Conservation (phyloP, 1,139 yeast species). For the Pichia kudriavzevii region DNA sequence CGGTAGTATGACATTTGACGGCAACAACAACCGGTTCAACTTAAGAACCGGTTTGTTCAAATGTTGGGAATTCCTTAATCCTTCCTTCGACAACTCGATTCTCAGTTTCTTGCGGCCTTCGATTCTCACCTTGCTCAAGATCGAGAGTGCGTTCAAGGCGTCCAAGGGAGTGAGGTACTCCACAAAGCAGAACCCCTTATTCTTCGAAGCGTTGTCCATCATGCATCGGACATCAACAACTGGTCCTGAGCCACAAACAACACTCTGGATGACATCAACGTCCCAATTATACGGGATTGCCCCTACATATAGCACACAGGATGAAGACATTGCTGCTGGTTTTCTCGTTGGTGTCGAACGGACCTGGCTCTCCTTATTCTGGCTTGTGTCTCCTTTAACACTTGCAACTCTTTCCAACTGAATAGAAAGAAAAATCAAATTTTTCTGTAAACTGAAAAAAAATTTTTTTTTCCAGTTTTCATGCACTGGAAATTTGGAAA, state of each 20-base stretch:
- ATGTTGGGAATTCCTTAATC: conserved; percentile 36
- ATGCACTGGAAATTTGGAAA: too few species aligned
- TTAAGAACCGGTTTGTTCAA: conserved; percentile 36
- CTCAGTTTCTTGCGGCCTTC: conserved; percentile 39
- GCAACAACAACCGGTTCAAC: conserved; percentile 39
- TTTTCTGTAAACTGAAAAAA: conserved; percentile 1
- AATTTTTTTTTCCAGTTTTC: conserved; percentile 18
- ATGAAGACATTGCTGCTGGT: conserved; percentile 5
- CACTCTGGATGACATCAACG: conserved; percentile 45
- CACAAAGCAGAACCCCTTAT: conserved; percentile 58
- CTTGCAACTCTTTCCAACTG: too few species aligned
- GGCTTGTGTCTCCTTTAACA: not conserved
- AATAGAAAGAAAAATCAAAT: conserved; percentile 6
- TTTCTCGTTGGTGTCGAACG: not conserved
- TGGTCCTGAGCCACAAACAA: conserved; percentile 58
- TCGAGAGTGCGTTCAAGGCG: conserved; percentile 41
- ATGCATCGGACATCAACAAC: conserved; percentile 58
- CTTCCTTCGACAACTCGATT: conserved; percentile 57
- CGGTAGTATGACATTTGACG: conserved; percentile 50
- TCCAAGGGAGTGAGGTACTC: conserved; percentile 48
- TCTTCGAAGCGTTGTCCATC: conserved; percentile 54
- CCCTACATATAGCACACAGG: conserved; percentile 48
- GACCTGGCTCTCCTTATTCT: not conserved
- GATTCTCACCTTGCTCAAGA: conserved; percentile 39
- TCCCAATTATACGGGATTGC: conserved; percentile 62